Percentiles rank a stretch among this genome's conserved stretches.
Conservation (phyloP, 805 yeast genomes). For the Schwanniomyces pseudopolymorphus region DNA sequence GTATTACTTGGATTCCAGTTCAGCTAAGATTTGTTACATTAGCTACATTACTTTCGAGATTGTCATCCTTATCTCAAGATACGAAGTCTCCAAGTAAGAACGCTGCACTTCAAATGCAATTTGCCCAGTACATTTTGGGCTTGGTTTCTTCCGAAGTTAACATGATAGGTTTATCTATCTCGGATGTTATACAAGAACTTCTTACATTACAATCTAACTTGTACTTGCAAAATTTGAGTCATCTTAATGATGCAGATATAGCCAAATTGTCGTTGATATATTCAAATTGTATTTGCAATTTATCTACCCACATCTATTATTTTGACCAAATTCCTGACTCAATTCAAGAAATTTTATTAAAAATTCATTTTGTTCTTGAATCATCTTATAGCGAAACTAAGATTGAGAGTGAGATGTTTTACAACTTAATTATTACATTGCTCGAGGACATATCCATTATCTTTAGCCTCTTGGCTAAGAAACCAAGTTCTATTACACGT, state of each 20-base stretch:
- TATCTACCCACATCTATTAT: constrained; percentile 79
- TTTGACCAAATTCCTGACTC: constrained; percentile 85
- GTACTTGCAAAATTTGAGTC: constrained; percentile 21
- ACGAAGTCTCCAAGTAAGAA: constrained; percentile 12
- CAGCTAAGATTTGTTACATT: constrained; percentile 70
- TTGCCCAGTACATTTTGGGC: constrained; percentile 50
- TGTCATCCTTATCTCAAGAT: constrained; percentile 20
- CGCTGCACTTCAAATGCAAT: constrained; percentile 31
- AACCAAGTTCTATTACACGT: constrained; percentile 37
- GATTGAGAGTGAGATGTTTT: constrained; percentile 12
- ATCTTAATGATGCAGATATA: constrained; percentile 20
- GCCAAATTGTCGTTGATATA: constrained; percentile 42
- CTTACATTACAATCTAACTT: constrained; percentile 48
- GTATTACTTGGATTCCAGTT: constrained; percentile 78
- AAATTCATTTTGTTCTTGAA: constrained; percentile 34
- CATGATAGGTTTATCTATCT: constrained; percentile 82
- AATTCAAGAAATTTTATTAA: constrained; percentile 61
- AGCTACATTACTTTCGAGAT: constrained; percentile 37
- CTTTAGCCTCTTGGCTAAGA: constrained; percentile 29
- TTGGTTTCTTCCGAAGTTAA: constrained; percentile 75
- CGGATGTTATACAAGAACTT: constrained; percentile 69
- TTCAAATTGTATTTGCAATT: constrained; percentile 60
- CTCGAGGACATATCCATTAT: constrained; percentile 32
- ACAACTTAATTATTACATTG: constrained; percentile 24
- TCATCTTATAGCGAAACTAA: constrained; percentile 7